phyloP scores from a whole-genome alignment of 2,329 filamentous ascomycete genomes.

The Sporothrix brunneoviolacea region DNA sequence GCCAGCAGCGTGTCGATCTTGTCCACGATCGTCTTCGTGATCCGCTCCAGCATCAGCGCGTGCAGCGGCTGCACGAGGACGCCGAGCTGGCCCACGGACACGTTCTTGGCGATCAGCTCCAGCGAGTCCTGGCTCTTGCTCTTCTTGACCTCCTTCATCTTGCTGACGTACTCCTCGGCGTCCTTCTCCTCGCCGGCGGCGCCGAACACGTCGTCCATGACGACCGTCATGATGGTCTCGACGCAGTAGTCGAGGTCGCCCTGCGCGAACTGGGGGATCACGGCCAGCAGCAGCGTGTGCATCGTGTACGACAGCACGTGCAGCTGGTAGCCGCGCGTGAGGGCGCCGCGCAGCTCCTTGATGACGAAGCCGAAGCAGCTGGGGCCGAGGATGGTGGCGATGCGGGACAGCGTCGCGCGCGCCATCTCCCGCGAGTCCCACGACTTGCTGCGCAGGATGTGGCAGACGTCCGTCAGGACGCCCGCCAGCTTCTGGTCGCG shows the following conservation, averaged over 20 bases:
- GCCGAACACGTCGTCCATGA: slow-evolving; percentile 98
- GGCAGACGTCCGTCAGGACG: slow-evolving; percentile 84
- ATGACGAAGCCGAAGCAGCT: slow-evolving; percentile 87
- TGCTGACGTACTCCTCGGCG: slow-evolving; percentile 86
- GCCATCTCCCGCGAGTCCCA: slow-evolving; percentile 88
- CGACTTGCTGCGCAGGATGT: slow-evolving; percentile 83
- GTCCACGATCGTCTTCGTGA: slow-evolving; percentile 73
- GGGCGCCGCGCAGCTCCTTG: slow-evolving; percentile 76
- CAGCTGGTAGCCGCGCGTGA: slow-evolving; percentile 82
- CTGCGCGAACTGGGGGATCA: slow-evolving; percentile 64
- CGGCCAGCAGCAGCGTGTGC: slow-evolving; percentile 78
- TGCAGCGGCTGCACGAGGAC: slow-evolving; percentile 73
- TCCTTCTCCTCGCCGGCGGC: slow-evolving; percentile 92
- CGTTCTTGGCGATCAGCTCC: slow-evolving; percentile 80
- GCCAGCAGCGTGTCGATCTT: slow-evolving; percentile 87
- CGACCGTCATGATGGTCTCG: slow-evolving; percentile 66
- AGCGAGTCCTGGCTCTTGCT: slow-evolving; percentile 98
- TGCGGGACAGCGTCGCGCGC: slow-evolving; percentile 77
- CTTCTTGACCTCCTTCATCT: slow-evolving; percentile 96
- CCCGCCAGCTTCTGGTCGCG: slow-evolving; percentile 70
- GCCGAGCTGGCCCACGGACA: slow-evolving; percentile 66
- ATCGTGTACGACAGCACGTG: slow-evolving; percentile 94
- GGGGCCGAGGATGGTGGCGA: slow-evolving; percentile 72
- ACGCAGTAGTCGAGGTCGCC: slow-evolving; percentile 90
- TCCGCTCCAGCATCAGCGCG: slow-evolving; percentile 71